Conservation (phyloP, 768 basidiomycete genomes). For the Hericium alpestre region DNA sequence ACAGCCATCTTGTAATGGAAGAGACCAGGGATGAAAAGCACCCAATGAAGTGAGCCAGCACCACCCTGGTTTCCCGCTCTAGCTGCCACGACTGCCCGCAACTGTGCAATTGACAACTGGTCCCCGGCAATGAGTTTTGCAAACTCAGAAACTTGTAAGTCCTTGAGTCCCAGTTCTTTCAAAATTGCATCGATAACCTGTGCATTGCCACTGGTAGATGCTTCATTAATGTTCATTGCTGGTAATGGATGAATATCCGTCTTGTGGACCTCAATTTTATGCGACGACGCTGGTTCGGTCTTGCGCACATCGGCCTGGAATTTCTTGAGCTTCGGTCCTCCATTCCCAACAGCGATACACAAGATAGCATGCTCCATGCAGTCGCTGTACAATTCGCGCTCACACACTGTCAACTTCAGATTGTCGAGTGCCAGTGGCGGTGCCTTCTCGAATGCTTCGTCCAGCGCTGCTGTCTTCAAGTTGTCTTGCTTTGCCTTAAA, state of each 20-base stretch:
- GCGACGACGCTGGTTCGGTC: constrained; percentile 10
- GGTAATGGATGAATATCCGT: constrained; percentile 22
- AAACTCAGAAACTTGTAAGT: constrained; percentile 3
- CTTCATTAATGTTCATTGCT: constrained; percentile 28
- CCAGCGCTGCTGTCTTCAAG: constrained; percentile 16
- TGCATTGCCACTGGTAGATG: constrained; percentile 24
- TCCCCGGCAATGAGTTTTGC: constrained; percentile 19
- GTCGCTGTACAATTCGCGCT: background rate
- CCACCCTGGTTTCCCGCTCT: constrained; percentile 24
- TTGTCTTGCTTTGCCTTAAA: constrained; percentile 17
- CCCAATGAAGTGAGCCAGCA: constrained; percentile 15
- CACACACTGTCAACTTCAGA: constrained; percentile 16
- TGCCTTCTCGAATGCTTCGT: constrained; percentile 16
- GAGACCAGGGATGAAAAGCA: constrained; percentile 22
- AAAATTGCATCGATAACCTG: constrained; percentile 23
- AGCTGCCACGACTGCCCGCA: constrained; percentile 20
- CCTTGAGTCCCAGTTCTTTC: constrained; percentile 16
- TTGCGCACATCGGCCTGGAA: constrained; percentile 16
- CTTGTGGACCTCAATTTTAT: constrained; percentile 21
- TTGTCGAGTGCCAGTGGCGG: constrained; percentile 17
- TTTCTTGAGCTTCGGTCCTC: constrained; percentile 19
- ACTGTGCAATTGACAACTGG: constrained; percentile 26
- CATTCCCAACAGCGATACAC: constrained; percentile 21
- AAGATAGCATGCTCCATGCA: constrained; percentile 20
- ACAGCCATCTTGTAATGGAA: constrained; percentile 30